Evolutionary conservation across 2,329 filamentous ascomycete species (phyloP), one percentile per base, ranked within the genome.

Genomic region (Cladophialophora psammophila): DNA sequence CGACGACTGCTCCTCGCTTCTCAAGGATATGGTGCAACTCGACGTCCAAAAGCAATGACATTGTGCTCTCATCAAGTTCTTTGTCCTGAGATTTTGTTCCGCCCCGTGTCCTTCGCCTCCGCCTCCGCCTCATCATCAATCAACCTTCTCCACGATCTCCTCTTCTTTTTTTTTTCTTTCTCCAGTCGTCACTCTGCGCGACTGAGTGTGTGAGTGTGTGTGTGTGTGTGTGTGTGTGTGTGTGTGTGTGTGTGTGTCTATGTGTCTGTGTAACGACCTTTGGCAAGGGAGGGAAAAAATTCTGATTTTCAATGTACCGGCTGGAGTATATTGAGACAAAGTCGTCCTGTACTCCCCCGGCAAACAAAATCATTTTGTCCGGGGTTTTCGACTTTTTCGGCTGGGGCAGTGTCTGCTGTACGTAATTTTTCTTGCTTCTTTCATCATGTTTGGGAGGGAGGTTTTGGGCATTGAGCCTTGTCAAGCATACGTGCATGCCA

Each of bases 1-100:
- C 36, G 66, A 68, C 12, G 66, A 68, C 18, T 53, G 65, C 18
- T 53, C 38, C 13, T 40, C 64, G 34, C 18, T 63, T 9, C 38
- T 52, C 13, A 55, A 63, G 38, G 42, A 62, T 10, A 31, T 65
- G 56, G 15, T 52, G 45, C 15, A n/a, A 7, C 32, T 62, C 42
- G 36, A 42, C 42, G n/a, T 54, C 36, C 50, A 63, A 34, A 53
- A 61, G 31, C 45, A 35, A 26, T 50, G 45, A 50, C 45, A 42
- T 42, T 40, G 40, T 42, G 40, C 15, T 42, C 13, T n/a, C 13
- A 42, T 13, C 1, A n/a, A 42, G 40, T 42, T 42, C 15, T 18
- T 10, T 42, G 40, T 42, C 15, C 13, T n/a, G 40, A n/a, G 40
- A 5, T 5, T 42, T n/a, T 42, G 10, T 12, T 40, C 38, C 9